phyloP scores from a whole-genome alignment of 1,284 basidiomycete genomes.

The Ceratobasidium theobromae region DNA sequence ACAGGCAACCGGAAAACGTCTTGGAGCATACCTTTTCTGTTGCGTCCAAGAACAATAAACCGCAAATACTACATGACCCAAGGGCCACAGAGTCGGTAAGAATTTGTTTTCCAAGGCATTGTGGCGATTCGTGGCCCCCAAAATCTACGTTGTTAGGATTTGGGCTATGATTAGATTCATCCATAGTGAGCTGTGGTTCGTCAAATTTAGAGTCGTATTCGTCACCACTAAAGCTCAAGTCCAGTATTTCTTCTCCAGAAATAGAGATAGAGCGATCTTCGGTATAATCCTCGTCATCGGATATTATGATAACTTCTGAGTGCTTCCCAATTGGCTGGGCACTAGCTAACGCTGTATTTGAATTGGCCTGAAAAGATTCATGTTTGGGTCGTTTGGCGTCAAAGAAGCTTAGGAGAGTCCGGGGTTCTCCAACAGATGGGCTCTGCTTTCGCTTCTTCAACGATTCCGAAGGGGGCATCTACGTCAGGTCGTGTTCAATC shows the following conservation, averaged over 20 bases:
- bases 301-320: constrained; percentile 5
- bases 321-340: background rate
- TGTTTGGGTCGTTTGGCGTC: constrained; percentile 5
- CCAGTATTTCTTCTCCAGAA: background rate
- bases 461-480: constrained; percentile 5
- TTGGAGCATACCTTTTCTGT: constrained; percentile 36
- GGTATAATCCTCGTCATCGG: constrained; percentile 8
- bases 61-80: constrained; percentile 41
- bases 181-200: constrained; percentile 38
- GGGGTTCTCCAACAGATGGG: background rate
- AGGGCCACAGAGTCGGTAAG: constrained; percentile 20
- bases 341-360: background rate
- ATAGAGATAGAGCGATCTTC: background rate
- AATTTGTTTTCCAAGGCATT: constrained; percentile 26
- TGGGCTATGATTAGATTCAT: no score
- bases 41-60: constrained; percentile 38
- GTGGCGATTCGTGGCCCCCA: background rate
- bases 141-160: no score
- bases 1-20: background rate
- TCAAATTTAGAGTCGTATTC: constrained; percentile 67
- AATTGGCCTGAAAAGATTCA: background rate
- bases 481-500: no score
- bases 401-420: constrained; percentile 8
- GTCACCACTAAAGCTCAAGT: constrained; percentile 12
- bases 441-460: constrained; percentile 12